These are phyloP conservation scores for Helenozyma baotianmanensis DNA, from an alignment of 805 yeast species.

Conservation along the genomic window DNA sequence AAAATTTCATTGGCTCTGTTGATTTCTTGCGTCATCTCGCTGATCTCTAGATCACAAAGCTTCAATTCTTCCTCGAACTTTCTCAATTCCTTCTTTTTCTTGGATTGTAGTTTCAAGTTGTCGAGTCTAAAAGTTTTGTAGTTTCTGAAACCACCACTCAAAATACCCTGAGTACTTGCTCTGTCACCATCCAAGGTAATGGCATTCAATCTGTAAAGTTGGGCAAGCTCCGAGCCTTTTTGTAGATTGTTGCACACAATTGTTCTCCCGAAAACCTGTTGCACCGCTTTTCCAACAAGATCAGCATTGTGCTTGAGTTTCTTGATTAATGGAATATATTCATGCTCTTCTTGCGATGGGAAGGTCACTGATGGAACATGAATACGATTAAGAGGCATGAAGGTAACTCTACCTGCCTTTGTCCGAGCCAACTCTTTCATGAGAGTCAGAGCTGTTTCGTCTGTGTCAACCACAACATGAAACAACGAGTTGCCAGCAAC, in stretches of 20 bases:
- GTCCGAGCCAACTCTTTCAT: conserved; percentile 71
- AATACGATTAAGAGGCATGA: conserved; percentile 81
- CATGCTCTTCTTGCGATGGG: conserved; percentile 54
- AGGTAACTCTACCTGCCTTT: conserved; percentile 81
- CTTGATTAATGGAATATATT: conserved; percentile 72
- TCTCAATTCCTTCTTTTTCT: conserved; percentile 43
- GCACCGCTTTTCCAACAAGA: conserved; percentile 59
- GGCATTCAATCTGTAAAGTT: conserved; percentile 57
- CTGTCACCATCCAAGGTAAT: conserved; percentile 92
- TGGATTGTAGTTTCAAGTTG: conserved; percentile 52
- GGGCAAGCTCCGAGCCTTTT: conserved; percentile 64
- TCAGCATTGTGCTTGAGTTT: conserved; percentile 59
- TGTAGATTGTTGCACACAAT: conserved; percentile 70
- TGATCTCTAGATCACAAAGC: conserved; percentile 34
- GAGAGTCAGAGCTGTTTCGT: conserved; percentile 71
- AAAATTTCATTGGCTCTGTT: conserved; percentile 46
- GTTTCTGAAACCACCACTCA: conserved; percentile 86
- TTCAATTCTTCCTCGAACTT: conserved; percentile 31
- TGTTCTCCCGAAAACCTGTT: conserved; percentile 76
- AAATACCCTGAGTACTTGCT: conserved; percentile 75
- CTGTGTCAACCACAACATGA: conserved; percentile 85
- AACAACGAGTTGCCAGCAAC: conserved; percentile 84
- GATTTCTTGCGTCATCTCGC: conserved; percentile 46
- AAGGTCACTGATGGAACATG: conserved; percentile 38
- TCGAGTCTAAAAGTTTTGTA: conserved; percentile 65